Evolutionary conservation across 2,329 filamentous ascomycete species (phyloP), one percentile per base, ranked within the genome.

Genomic region (Fusarium torreyae): DNA sequence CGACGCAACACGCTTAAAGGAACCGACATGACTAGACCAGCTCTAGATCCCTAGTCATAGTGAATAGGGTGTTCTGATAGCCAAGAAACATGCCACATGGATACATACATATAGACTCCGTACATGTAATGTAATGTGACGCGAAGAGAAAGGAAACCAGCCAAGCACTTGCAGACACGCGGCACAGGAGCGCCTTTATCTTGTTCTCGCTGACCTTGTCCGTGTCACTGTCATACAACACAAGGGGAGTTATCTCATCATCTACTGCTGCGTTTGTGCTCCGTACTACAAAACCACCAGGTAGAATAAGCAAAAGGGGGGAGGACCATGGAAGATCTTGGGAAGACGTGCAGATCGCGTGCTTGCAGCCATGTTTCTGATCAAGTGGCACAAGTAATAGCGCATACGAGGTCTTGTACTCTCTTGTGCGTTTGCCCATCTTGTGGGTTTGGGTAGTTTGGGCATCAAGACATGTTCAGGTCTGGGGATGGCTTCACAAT

Each of bases 341-440:
- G 49, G 63, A 66, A 69, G 57, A 62, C 43, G 57, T 63, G 70
- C 70, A 70, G 70, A 71, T 74, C 75, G 73, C 72, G 69, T 75
- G 66, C 74, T 71, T 76, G 75, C 75, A 75, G 71, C 64, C 57
- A 57, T 68, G 69, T 76, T 67, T 76, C 72, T 76, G 75, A 77
- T 77, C 69, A 56, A 55, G 73, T 75, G 31, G 50, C 58, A 77
- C 75, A 57, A 58, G 48, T 42, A 61, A 72, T 65, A 53, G 46
- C 68, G 57, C 68, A 71, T 74, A 73, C 71, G 69, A 73, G 58
- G 63, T 59, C 48, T 55, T 43, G 71, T 71, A 33, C 36, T 54
- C 53, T 44, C 50, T 34, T 54, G 43, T 33, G 28, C 26, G 26
- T 28, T 39, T 26, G 7, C 34, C 50, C 20, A 50, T 66, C 49